phyloP scores from a whole-genome alignment of 345 rosid species.

The Eutrema heterophyllum region DNA sequence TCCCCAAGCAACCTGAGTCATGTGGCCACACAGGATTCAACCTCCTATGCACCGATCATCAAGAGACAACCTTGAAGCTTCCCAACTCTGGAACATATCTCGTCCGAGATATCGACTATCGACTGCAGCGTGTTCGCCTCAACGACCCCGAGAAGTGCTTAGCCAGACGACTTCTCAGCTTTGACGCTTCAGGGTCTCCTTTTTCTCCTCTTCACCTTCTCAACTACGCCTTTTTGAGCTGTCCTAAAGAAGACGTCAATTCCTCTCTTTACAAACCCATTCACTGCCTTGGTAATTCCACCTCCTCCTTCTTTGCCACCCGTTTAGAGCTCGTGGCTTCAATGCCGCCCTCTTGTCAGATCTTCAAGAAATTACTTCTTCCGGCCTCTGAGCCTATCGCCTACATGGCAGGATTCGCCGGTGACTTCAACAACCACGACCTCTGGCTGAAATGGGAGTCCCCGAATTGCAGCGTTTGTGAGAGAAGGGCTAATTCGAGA shows the following conservation, averaged over 20 bases:
- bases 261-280: slow-evolving; percentile 5
- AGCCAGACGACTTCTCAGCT: slow-evolving; percentile 44
- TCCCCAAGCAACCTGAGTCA: slow-evolving; percentile 31
- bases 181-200: slow-evolving; percentile 57
- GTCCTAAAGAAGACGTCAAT: slow-evolving; percentile 30
- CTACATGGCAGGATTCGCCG: slow-evolving; percentile 26
- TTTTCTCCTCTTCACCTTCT: slow-evolving; percentile 32
- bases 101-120: slow-evolving; percentile 48
- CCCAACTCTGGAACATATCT: slow-evolving; percentile 45
- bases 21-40: slow-evolving; percentile 61
- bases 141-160: slow-evolving; percentile 57
- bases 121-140: slow-evolving; percentile 41
- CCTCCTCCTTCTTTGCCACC: slow-evolving; percentile 47
- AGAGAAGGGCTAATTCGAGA: slow-evolving; percentile 39
- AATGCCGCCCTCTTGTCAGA: slow-evolving; percentile 36
- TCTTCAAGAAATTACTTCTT: slow-evolving; percentile 22
- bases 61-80: slow-evolving; percentile 37
- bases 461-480: slow-evolving; percentile 58
- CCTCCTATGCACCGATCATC: slow-evolving; percentile 37
- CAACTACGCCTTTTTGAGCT: slow-evolving; percentile 54
- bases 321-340: background rate
- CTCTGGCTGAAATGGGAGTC: slow-evolving; percentile 48
- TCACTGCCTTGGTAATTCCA: slow-evolving; percentile 57
- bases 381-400: slow-evolving; percentile 35
- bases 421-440: slow-evolving; percentile 30